Evolutionary conservation across 192 early-diverging fungal species (phyloP), one percentile per base, ranked within the genome.

Genomic region (Coemansia sp.): DNA sequence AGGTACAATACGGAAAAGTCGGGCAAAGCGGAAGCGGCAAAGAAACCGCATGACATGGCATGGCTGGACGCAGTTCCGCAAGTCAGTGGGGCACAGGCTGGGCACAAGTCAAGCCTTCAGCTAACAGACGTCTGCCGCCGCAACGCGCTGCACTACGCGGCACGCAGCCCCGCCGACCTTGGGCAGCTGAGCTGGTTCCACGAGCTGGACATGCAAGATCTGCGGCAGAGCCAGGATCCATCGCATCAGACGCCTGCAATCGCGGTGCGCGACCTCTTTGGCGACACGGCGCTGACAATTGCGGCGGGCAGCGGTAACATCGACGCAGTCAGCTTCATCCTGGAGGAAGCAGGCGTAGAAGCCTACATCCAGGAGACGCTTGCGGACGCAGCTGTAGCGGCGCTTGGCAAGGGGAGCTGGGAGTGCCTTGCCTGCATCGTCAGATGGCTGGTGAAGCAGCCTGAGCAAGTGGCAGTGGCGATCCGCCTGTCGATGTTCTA

Each of bases 131-230:
- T 80, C 19, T 37, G 62, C 9, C 64, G 71, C 20, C 77, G 77
- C 61, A 80, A 63, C 25, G 61, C 62, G 50, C 67, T 80, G 52
- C 77, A 80, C 50, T 70, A 80, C 33, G 77, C 71, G 14, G 77
- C 77, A 10, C 60, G 56, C 23, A 66, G 38, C 34, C 22, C 64
- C 0, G 53, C 60, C 38, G 67, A 80, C 44, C 47, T 80, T 10
- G 38, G 54, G 40, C 73, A 64, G 77, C 71, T 80, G n/a, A 69
- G 54, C 41, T 60, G 67, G 22, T 41, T 80, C 33, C 59, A 70
- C 41, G 50, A 67, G 19, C 28, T 68, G 1, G 77, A 74, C 50
- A 48, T 61, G 11, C 67, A 67, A 61, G 70, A 73, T 22, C 52
- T 73, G 29, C 56, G 61, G 8, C 50, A 50, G 30, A 55, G 66